These are phyloP conservation scores for Leucoagaricus sp. DNA, from an alignment of 1,284 basidiomycete genomes.

Conservation along the genomic window DNA sequence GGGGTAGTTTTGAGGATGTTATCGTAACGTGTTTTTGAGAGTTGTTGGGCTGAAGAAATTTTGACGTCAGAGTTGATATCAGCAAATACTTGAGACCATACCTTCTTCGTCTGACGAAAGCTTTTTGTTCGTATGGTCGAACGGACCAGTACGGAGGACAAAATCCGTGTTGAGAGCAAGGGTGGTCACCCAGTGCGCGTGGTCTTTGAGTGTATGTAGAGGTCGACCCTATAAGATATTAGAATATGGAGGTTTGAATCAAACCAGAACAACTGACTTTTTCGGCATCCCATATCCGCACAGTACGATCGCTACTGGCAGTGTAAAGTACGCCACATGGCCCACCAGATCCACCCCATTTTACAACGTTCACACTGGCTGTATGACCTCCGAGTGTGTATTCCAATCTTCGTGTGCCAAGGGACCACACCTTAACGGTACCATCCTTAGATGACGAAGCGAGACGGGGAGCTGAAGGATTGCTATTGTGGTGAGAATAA, in stretches of 20 bases:
- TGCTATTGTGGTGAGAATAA: slow-evolving; percentile 44
- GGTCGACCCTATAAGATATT: slow-evolving; percentile 52
- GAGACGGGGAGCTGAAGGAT: slow-evolving; percentile 75
- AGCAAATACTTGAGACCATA: slow-evolving; percentile 29
- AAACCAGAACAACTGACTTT: slow-evolving; percentile 45
- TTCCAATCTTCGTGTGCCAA: slow-evolving; percentile 70
- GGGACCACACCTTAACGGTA: slow-evolving; percentile 93
- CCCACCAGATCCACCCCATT: slow-evolving; percentile 84
- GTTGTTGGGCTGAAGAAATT: slow-evolving; percentile 58
- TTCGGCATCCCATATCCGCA: slow-evolving; percentile 91
- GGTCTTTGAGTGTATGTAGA: slow-evolving; percentile 84
- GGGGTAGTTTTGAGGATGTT: slow-evolving; percentile 67
- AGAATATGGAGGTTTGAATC: neutral
- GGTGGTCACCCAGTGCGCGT: slow-evolving; percentile 99
- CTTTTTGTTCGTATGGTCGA: slow-evolving; percentile 82
- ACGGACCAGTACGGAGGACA: slow-evolving; percentile 92
- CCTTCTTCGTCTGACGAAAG: slow-evolving; percentile 82
- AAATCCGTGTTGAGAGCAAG: slow-evolving; percentile 96
- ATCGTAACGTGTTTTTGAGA: slow-evolving; percentile 78
- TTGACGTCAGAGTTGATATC: neutral
- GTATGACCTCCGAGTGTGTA: slow-evolving; percentile 93
- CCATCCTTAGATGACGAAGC: slow-evolving; percentile 97
- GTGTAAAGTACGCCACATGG: slow-evolving; percentile 88
- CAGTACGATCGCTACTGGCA: slow-evolving; percentile 91
- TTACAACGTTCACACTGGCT: slow-evolving; percentile 92